Conservation (phyloP, 495 filamentous ascomycete genomes). For the Penicillium cinerascens region DNA sequence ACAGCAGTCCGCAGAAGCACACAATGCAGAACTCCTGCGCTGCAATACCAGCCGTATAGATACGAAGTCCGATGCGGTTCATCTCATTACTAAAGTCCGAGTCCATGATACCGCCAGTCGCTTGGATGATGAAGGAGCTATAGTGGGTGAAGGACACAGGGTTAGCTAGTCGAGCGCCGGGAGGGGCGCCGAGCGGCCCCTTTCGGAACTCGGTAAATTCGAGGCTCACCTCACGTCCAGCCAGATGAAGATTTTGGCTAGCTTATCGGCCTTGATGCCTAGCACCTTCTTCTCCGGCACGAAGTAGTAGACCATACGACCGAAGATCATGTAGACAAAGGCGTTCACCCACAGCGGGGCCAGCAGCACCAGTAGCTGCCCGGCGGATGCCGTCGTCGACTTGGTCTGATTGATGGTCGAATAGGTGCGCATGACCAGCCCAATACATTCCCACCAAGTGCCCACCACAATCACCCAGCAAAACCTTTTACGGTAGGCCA, state of each 20-base stretch:
- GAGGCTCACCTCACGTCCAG: conserved; percentile 46
- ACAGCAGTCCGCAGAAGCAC: conserved; percentile 37
- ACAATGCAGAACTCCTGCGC: conserved; percentile 56
- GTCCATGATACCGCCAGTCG: conserved; percentile 37
- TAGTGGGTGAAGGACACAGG: not conserved
- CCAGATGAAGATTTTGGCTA: conserved; percentile 56
- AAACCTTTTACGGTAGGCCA: conserved; percentile 23
- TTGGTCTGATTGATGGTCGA: conserved; percentile 7
- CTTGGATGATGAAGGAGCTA: conserved; percentile 54
- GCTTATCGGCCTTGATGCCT: conserved; percentile 43
- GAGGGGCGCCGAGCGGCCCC: not conserved
- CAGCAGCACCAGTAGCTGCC: conserved; percentile 23
- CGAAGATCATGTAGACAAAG: conserved; percentile 60
- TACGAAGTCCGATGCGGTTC: conserved; percentile 41
- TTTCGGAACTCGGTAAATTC: not conserved
- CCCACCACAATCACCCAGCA: conserved; percentile 51
- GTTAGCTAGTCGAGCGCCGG: not conserved
- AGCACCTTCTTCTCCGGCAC: conserved; percentile 44
- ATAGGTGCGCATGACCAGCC: conserved; percentile 7
- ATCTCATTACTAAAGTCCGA: conserved; percentile 6
- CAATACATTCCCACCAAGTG: conserved; percentile 23
- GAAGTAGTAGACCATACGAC: conserved; percentile 55
- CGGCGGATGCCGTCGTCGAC: conserved; percentile 4
- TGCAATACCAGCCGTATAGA: conserved; percentile 56
- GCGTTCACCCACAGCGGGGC: conserved; percentile 54